Evolutionary conservation across 2,329 filamentous ascomycete species (phyloP).

Genomic region (Ophiosphaerella narmari): DNA sequence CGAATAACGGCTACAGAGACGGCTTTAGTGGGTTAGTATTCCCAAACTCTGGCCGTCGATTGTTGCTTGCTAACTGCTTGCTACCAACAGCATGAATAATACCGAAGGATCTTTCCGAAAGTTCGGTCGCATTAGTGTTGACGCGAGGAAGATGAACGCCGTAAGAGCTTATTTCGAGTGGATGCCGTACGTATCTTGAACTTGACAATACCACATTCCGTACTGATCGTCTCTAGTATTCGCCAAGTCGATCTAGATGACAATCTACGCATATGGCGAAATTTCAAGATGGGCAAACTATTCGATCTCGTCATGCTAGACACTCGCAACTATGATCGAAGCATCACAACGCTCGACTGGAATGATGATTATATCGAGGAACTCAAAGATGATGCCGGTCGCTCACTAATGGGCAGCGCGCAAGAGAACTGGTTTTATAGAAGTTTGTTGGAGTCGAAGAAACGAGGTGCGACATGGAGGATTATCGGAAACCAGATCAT

Average conservation of each 20-base stretch:
- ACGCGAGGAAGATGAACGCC: constrained; percentile 54
- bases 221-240: constrained; percentile 33
- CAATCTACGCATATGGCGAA: constrained; percentile 50
- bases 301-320: constrained; percentile 51
- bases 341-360: constrained; percentile 40
- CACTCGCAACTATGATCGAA: constrained; percentile 48
- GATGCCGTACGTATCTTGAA: constrained; percentile 48
- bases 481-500: constrained; percentile 70
- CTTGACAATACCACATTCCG: constrained; percentile 44
- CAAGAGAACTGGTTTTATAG: constrained; percentile 68
- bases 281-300: constrained; percentile 47
- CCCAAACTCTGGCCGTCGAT: too few relatives aligned
- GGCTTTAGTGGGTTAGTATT: neutral
- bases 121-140: constrained; percentile 47
- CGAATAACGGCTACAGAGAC: constrained; percentile 48
- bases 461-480: constrained; percentile 69
- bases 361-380: constrained; percentile 64
- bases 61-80: constrained; percentile 6
- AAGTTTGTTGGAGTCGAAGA: constrained; percentile 58
- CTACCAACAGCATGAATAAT: constrained; percentile 48
- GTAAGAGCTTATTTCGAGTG: constrained; percentile 53
- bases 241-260: constrained; percentile 52
- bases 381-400: constrained; percentile 67
- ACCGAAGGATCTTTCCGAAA: constrained; percentile 49
- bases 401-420: constrained; percentile 69